Evolutionary conservation across 306 rosid genomes (phyloP).

Genomic region (Corylus heterophylla): DNA sequence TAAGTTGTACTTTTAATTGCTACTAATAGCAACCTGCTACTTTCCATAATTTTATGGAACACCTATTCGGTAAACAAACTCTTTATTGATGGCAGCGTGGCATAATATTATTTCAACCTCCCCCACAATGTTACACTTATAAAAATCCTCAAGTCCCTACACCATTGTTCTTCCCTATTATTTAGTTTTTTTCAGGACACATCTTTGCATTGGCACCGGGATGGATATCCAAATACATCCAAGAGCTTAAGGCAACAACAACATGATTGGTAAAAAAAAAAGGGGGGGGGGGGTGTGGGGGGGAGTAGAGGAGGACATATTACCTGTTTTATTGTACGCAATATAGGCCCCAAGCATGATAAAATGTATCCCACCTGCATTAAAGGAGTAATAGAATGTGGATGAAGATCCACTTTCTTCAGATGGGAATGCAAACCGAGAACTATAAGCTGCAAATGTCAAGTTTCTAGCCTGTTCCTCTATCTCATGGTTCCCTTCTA

Average conservation of each 20-base stretch:
- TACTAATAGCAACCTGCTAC: not conserved
- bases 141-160: not conserved
- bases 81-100: not conserved
- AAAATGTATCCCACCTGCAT: constrained; percentile 86
- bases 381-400: constrained; percentile 76
- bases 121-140: not conserved
- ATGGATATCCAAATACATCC: not conserved
- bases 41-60: not conserved
- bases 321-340: constrained; percentile 56
- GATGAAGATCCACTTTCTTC: constrained; percentile 82
- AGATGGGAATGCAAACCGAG: constrained; percentile 87
- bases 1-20: not conserved
- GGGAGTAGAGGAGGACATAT: not conserved
- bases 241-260: not conserved
- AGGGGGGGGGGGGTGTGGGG: no score
- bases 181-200: not conserved
- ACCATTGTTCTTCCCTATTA: not conserved
- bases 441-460: constrained; percentile 77
- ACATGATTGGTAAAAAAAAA: not conserved
- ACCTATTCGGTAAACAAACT: not conserved
- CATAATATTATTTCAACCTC: not conserved
- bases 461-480: constrained; percentile 58
- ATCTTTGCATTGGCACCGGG: not conserved
- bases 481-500: constrained; percentile 87
- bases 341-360: constrained; percentile 87